Conservation (phyloP, 2,329 filamentous ascomycete genomes). For the Blumeriella jaapii region DNA sequence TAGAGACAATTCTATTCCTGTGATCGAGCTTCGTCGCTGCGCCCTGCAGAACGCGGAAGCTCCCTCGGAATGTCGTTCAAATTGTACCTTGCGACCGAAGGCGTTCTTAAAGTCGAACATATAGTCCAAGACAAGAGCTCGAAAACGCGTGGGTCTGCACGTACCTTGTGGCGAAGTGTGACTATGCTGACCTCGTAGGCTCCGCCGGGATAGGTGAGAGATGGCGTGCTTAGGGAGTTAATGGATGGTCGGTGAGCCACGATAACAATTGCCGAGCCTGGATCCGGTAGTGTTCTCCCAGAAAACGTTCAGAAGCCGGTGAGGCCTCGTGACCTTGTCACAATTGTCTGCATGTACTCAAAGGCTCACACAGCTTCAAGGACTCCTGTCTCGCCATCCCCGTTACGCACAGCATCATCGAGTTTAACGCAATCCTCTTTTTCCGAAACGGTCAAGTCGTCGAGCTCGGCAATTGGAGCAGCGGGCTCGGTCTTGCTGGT, state of each 20-base stretch:
- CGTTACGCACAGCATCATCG: too few relatives aligned
- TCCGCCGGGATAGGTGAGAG: conserved; percentile 28
- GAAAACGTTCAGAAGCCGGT: too few relatives aligned
- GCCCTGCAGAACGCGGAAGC: conserved; percentile 34
- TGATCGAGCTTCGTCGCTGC: conserved; percentile 30
- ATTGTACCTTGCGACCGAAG: conserved; percentile 32
- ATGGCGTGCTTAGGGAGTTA: conserved; percentile 41
- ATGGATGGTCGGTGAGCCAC: conserved; percentile 39
- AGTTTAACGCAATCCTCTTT: background rate
- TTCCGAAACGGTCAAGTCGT: conserved; percentile 12
- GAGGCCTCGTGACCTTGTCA: too few relatives aligned
- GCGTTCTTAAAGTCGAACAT: conserved; percentile 34
- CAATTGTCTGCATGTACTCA: too few relatives aligned
- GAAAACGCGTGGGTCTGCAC: conserved; percentile 34
- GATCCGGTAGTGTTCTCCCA: too few relatives aligned
- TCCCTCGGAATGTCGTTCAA: conserved; percentile 30
- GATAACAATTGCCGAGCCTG: too few relatives aligned
- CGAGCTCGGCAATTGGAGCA: conserved; percentile 15
- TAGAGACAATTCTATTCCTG: conserved; percentile 25
- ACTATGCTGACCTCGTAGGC: conserved; percentile 34
- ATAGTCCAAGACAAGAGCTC: conserved; percentile 35
- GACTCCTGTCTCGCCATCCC: too few relatives aligned
- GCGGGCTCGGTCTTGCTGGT: conserved; percentile 4
- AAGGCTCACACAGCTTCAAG: too few relatives aligned
- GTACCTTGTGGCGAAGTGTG: conserved; percentile 32